Evolutionary conservation across 2,329 filamentous ascomycete genomes (phyloP).

Genomic region (Aspergillus amoenus): DNA sequence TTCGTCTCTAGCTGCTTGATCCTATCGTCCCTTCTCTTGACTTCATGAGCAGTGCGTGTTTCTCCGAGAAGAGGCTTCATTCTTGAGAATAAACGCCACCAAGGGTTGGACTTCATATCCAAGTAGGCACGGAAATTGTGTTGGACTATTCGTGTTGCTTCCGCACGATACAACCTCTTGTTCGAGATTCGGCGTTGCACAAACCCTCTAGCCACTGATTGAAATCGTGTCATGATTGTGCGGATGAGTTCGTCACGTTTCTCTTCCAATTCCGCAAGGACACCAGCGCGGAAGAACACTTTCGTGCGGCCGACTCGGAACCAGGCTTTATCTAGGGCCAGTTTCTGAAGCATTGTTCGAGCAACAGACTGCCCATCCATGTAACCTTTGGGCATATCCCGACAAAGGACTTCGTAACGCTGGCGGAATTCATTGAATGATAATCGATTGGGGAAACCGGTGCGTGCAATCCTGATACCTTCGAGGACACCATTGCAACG

Average conservation of each 20-base stretch:
- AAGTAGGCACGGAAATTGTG: constrained; percentile 91
- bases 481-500: constrained; percentile 99
- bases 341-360: constrained; percentile 81
- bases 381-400: constrained; percentile 83
- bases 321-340: constrained; percentile 78
- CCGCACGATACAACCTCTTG: constrained; percentile 90
- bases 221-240: constrained; percentile 90
- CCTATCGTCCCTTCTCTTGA: constrained; percentile 92
- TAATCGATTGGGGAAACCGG: constrained; percentile 92
- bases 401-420: constrained; percentile 91
- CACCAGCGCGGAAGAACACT: constrained; percentile 95
- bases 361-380: constrained; percentile 86
- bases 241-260: constrained; percentile 89
- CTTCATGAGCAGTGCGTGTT: constrained; percentile 86
- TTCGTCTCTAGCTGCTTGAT: constrained; percentile 84
- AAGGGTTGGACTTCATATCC: constrained; percentile 85
- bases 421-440: constrained; percentile 92
- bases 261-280: constrained; percentile 94
- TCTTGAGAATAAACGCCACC: constrained; percentile 93
- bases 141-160: constrained; percentile 93
- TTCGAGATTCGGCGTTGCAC: constrained; percentile 82
- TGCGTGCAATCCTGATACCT: constrained; percentile 93
- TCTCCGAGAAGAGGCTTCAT: constrained; percentile 95
- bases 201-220: constrained; percentile 87
- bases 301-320: constrained; percentile 95